These are phyloP conservation scores for Marasmius sp. DNA, from an alignment of 1,284 basidiomycete genomes.

Conservation along the genomic window DNA sequence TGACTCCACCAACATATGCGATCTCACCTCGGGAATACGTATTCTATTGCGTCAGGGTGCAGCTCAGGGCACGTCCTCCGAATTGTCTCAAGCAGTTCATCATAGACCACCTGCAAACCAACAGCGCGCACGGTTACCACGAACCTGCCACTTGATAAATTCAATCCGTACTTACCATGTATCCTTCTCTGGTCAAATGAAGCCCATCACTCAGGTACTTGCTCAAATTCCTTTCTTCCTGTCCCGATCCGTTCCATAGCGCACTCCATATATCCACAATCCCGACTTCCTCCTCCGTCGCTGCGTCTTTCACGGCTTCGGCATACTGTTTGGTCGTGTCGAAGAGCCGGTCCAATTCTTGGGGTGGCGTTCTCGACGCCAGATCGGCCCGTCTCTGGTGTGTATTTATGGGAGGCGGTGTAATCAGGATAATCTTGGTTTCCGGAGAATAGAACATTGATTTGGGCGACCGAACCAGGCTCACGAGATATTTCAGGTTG, in stretches of 20 bases:
- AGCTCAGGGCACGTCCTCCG: neutral
- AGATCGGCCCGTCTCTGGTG: constrained; percentile 51
- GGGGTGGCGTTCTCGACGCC: constrained; percentile 41
- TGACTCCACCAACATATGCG: too few species aligned
- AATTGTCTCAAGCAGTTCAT: neutral
- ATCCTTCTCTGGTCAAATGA: constrained; percentile 74
- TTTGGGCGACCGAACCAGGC: constrained; percentile 56
- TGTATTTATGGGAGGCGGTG: constrained; percentile 81
- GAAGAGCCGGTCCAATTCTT: constrained; percentile 56
- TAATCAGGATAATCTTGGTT: constrained; percentile 81
- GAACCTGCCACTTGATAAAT: neutral
- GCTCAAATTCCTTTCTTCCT: constrained; percentile 48
- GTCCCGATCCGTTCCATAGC: constrained; percentile 66
- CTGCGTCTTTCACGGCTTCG: constrained; percentile 66
- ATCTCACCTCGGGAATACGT: too few species aligned
- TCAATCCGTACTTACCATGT: constrained; percentile 46
- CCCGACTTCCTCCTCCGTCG: constrained; percentile 48
- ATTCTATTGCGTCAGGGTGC: too few species aligned
- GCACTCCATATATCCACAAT: constrained; percentile 71
- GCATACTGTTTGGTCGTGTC: constrained; percentile 68
- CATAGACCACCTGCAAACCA: too few species aligned
- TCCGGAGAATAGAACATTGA: constrained; percentile 70
- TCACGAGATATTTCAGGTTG: constrained; percentile 67
- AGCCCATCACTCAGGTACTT: constrained; percentile 70
- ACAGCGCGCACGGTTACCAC: neutral